Evolutionary conservation across 2,329 filamentous ascomycete species (phyloP).

Genomic region (Apiospora aurea): DNA sequence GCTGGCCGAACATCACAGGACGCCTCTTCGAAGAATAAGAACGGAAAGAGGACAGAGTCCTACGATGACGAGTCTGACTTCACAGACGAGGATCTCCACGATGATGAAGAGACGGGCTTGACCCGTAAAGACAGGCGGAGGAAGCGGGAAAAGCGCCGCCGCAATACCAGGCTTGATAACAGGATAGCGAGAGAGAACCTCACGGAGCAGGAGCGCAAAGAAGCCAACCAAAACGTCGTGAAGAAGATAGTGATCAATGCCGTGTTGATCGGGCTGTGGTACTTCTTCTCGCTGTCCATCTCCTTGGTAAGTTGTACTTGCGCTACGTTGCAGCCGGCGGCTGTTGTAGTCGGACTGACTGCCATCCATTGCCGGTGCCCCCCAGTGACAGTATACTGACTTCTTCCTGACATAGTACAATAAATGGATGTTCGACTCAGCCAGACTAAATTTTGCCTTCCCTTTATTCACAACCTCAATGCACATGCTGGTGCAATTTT

Average conservation of each 20-base stretch:
- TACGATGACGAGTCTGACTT: constrained; percentile 59
- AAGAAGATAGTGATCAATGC: constrained; percentile 75
- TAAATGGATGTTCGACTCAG: constrained; percentile 98
- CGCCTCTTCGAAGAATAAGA: constrained; percentile 34
- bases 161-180: constrained; percentile 74
- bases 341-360: background rate
- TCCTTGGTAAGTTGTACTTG: constrained; percentile 72
- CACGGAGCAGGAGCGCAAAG: constrained; percentile 74
- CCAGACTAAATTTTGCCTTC: constrained; percentile 88
- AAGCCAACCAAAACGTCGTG: constrained; percentile 77
- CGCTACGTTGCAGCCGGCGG: background rate
- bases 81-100: constrained; percentile 76
- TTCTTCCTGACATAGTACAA: constrained; percentile 74
- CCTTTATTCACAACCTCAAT: constrained; percentile 93
- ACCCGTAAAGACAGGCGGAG: constrained; percentile 75
- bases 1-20: constrained; percentile 28
- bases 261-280: constrained; percentile 88
- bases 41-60: constrained; percentile 31
- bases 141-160: constrained; percentile 69
- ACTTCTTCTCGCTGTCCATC: constrained; percentile 88
- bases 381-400: background rate
- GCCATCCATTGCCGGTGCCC: background rate
- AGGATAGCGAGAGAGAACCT: constrained; percentile 69
- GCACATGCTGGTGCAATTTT: constrained; percentile 96
- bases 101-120: constrained; percentile 90